A percentile compares a stretch with the other conserved stretches of the same genome.
Evolutionary conservation across 768 basidiomycete genomes (phyloP).

Genomic region (Leccinum pellstonianum): DNA sequence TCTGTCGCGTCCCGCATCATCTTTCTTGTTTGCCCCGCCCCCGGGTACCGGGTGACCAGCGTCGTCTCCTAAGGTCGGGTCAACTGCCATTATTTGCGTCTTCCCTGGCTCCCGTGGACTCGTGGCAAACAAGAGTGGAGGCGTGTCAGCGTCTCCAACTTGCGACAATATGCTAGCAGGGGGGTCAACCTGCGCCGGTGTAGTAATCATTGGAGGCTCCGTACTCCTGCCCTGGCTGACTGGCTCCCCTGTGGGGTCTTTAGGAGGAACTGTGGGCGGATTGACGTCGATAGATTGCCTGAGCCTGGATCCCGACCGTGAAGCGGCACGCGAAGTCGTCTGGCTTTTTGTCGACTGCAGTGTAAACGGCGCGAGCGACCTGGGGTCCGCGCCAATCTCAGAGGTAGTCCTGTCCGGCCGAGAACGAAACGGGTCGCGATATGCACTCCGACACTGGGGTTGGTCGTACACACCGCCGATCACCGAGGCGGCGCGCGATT

Average conservation of each 20-base stretch:
- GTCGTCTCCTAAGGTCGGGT: not conserved
- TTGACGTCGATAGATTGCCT: not conserved
- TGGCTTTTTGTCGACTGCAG: constrained; percentile 3
- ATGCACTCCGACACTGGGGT: constrained; percentile 4
- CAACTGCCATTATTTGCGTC: not conserved
- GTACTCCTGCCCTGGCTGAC: not conserved
- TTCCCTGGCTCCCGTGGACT: not conserved
- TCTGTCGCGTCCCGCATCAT: not conserved
- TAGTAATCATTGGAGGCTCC: constrained; percentile 11
- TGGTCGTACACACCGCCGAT: no score
- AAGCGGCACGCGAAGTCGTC: constrained; percentile 8
- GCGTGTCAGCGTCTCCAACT: not conserved
- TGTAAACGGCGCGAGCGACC: constrained; percentile 5
- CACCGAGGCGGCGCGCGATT: constrained; percentile 24
- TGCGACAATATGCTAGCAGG: constrained; percentile 16
- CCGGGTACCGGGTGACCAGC: not conserved
- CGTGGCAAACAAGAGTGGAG: constrained; percentile 8
- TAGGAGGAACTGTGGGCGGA: not conserved
- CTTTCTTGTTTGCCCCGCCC: not conserved
- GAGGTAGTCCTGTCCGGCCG: constrained; percentile 17
- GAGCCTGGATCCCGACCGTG: constrained; percentile 8
- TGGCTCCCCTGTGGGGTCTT: constrained; percentile 1
- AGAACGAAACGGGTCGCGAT: constrained; percentile 16
- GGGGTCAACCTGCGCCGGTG: constrained; percentile 28
- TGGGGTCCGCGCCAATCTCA: constrained; percentile 1